These are phyloP conservation scores for Citropsis articulata DNA, from an alignment of 345 rosid genomes.

Conservation along the genomic window DNA sequence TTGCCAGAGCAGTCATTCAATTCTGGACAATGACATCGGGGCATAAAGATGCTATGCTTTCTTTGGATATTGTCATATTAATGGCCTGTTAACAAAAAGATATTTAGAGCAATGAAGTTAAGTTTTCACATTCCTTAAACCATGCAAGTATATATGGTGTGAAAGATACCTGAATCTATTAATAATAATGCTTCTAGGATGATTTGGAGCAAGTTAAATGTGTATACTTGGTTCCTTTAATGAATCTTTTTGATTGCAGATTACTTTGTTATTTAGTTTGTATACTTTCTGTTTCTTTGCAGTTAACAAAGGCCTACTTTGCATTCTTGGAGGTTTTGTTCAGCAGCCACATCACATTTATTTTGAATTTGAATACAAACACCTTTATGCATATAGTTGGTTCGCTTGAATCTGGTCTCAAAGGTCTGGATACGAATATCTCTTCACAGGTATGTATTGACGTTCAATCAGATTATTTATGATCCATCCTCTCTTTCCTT, in stretches of 20 bases:
- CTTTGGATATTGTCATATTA: background rate
- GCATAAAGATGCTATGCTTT: background rate
- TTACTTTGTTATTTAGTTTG: background rate
- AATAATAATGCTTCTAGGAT: background rate
- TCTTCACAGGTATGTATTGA: conserved; percentile 75
- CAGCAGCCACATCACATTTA: conserved; percentile 66
- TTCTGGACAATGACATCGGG: background rate
- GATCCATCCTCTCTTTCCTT: background rate
- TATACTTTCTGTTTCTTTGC: conserved; percentile 32
- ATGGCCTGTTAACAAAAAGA: background rate
- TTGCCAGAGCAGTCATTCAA: background rate
- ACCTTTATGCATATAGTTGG: conserved; percentile 91
- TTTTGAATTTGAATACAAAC: conserved; percentile 77
- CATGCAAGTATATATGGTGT: background rate
- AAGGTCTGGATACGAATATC: conserved; percentile 86
- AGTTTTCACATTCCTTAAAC: background rate
- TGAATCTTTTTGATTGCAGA: background rate
- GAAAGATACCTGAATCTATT: background rate
- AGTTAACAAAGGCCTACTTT: conserved; percentile 96
- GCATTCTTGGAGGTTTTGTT: conserved; percentile 89
- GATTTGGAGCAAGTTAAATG: background rate
- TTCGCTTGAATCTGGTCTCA: conserved; percentile 96
- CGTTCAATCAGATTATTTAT: background rate
- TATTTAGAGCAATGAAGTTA: background rate
- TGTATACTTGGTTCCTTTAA: background rate